Percentiles rank a stretch among this genome's conserved stretches.
phyloP scores from a whole-genome alignment of 129 eudicot species.

The Arctium minus region DNA sequence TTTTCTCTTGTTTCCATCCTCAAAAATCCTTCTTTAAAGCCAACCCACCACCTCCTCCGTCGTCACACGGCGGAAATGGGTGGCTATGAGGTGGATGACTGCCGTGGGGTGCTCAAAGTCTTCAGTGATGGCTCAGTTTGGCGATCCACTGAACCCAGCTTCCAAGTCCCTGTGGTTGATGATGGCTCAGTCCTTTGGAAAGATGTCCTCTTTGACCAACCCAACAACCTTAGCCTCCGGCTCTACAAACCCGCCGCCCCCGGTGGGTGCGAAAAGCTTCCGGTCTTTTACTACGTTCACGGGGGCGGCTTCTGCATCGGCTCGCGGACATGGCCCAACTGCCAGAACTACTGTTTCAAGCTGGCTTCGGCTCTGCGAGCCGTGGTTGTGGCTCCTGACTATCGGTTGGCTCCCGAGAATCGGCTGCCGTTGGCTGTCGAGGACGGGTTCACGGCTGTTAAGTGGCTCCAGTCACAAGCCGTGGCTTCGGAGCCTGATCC shows the following conservation, averaged over 20 bases:
- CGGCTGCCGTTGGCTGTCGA: conserved; percentile 69
- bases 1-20: conserved; percentile 5
- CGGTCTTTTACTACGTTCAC: conserved; percentile 68
- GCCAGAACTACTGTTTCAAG: conserved; percentile 72
- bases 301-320: conserved; percentile 94
- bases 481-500: conserved; percentile 42
- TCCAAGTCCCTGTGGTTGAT: conserved; percentile 47
- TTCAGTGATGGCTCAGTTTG: conserved; percentile 64
- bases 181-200: conserved; percentile 77
- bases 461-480: conserved; percentile 72
- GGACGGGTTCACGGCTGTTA: conserved; percentile 55
- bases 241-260: conserved; percentile 65
- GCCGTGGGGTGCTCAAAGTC: conserved; percentile 70
- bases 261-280: conserved; percentile 32
- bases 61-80: conserved; percentile 9
- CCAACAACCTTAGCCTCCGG: conserved; percentile 58
- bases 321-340: conserved; percentile 79
- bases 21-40: neutral
- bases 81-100: conserved; percentile 55
- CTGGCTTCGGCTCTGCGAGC: conserved; percentile 62
- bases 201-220: conserved; percentile 51
- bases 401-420: conserved; percentile 74
- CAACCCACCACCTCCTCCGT: neutral
- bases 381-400: conserved; percentile 67
- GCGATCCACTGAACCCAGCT: conserved; percentile 66